phyloP scores from a whole-genome alignment of 2,329 filamentous ascomycete species.

The Leptodontidium sp. region DNA sequence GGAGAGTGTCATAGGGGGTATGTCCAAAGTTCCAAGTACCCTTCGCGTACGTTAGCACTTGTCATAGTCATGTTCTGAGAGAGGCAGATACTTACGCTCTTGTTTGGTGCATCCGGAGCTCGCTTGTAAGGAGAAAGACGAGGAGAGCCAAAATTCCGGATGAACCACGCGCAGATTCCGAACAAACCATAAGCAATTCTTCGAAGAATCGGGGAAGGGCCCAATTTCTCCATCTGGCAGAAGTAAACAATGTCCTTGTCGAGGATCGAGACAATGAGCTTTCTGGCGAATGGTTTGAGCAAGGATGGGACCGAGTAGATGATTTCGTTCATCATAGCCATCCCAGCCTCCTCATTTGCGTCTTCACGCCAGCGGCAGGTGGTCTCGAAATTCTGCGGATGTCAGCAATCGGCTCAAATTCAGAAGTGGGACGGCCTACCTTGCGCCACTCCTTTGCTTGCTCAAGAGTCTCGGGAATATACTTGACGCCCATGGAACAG shows the following conservation, averaged over 20 bases:
- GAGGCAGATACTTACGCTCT: slow-evolving; percentile 20
- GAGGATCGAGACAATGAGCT: slow-evolving; percentile 28
- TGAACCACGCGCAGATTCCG: slow-evolving; percentile 23
- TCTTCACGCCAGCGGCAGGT: slow-evolving; percentile 30
- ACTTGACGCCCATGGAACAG: slow-evolving; percentile 28
- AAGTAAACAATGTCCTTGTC: slow-evolving; percentile 27
- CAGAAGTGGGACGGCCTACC: not conserved
- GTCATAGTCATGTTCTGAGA: too few species aligned
- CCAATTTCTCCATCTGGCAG: slow-evolving; percentile 27
- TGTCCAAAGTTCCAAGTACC: slow-evolving; percentile 25
- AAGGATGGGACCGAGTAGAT: slow-evolving; percentile 22
- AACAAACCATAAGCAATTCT: slow-evolving; percentile 22
- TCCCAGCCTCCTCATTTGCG: slow-evolving; percentile 26
- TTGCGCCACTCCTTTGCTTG: slow-evolving; percentile 31
- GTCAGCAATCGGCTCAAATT: not conserved
- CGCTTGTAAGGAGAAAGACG: slow-evolving; percentile 28
- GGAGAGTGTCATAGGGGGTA: slow-evolving; percentile 30
- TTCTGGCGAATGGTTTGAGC: slow-evolving; percentile 25
- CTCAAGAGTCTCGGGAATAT: slow-evolving; percentile 26
- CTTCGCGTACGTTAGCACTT: slow-evolving; percentile 4
- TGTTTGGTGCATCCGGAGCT: slow-evolving; percentile 19
- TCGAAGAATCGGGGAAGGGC: slow-evolving; percentile 24
- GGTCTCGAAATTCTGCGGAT: slow-evolving; percentile 25
- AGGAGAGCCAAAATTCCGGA: slow-evolving; percentile 22
- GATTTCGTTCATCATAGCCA: slow-evolving; percentile 31